Conservation (phyloP, 2,329 filamentous ascomycete species). For the Colletotrichum lindemuthianum region DNA sequence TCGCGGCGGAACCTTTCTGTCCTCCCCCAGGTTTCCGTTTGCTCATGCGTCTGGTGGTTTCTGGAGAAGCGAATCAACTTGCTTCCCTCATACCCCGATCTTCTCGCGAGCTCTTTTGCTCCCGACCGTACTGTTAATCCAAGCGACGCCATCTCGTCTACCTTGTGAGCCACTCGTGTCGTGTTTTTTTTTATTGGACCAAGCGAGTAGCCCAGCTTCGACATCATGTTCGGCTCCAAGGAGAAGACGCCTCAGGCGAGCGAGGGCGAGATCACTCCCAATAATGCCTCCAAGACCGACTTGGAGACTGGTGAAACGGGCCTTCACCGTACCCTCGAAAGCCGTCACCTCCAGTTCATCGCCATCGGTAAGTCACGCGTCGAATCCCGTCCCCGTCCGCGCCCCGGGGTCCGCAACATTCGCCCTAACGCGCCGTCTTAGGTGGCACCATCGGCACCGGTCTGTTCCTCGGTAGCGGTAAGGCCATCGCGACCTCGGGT, state of each 20-base stretch:
- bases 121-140: not conserved
- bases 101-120: constrained; percentile 7
- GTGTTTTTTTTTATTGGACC: not conserved
- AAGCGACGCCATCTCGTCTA: not conserved
- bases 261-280: constrained; percentile 32
- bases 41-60: constrained; percentile 29
- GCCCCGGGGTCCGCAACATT: not conserved
- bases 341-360: constrained; percentile 60
- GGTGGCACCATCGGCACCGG: constrained; percentile 76
- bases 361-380: constrained; percentile 51
- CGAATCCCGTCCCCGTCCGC: not conserved
- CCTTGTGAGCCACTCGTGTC: too few relatives aligned
- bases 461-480: constrained; percentile 75
- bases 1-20: constrained; percentile 15
- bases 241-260: constrained; percentile 29
- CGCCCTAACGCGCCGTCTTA: constrained; percentile 13
- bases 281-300: constrained; percentile 42
- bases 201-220: not conserved
- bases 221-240: constrained; percentile 33
- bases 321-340: constrained; percentile 49
- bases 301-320: constrained; percentile 48
- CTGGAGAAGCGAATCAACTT: constrained; percentile 29
- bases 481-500: constrained; percentile 69
- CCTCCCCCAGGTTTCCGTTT: constrained; percentile 22
- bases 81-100: constrained; percentile 19